These are phyloP conservation scores for Gossypium herbaceum DNA, from an alignment of 345 rosid genomes.

Conservation along the genomic window DNA sequence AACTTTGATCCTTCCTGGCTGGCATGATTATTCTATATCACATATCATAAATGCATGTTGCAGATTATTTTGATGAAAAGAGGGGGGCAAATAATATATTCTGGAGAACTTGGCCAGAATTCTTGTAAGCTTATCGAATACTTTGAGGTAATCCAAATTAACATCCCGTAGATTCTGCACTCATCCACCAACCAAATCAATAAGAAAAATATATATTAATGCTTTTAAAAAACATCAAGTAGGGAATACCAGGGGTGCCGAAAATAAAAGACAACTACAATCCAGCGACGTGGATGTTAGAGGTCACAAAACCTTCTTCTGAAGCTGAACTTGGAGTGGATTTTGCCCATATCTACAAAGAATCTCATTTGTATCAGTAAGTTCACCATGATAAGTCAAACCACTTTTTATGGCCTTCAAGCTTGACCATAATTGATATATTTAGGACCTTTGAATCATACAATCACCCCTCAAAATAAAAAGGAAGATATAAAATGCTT, in stretches of 20 bases:
- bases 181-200: not conserved
- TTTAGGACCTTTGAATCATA: not conserved
- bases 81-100: slow-evolving; percentile 50
- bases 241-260: slow-evolving; percentile 30
- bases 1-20: not conserved
- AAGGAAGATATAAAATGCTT: not conserved
- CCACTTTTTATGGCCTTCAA: not conserved
- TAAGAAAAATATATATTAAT: not conserved
- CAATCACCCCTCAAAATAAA: not conserved
- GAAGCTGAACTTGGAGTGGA: slow-evolving; percentile 34
- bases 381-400: slow-evolving; percentile 15
- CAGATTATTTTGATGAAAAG: slow-evolving; percentile 63
- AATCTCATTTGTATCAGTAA: slow-evolving; percentile 29
- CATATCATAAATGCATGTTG: not conserved
- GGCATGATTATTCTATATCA: not conserved
- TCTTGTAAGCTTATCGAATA: slow-evolving; percentile 49
- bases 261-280: slow-evolving; percentile 42
- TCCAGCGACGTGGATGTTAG: slow-evolving; percentile 57
- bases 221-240: not conserved
- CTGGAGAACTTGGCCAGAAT: slow-evolving; percentile 47
- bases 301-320: slow-evolving; percentile 30
- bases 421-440: not conserved
- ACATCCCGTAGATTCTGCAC: not conserved
- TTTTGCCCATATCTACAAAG: slow-evolving; percentile 28
- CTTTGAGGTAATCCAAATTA: slow-evolving; percentile 39